Base-by-base conservation (phyloP, 805 yeast genomes). In the Barnettozyma pratensis region DNA sequence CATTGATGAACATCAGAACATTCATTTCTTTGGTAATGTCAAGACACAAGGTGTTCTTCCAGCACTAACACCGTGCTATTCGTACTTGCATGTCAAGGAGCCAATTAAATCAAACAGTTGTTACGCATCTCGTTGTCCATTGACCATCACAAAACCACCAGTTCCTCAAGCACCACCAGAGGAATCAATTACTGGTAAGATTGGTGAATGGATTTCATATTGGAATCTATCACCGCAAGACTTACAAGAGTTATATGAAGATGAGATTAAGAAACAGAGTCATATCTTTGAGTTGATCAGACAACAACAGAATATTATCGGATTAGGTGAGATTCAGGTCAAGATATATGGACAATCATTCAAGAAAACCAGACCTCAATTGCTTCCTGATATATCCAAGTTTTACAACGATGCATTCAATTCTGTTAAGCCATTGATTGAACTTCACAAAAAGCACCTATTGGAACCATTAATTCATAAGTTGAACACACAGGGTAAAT, bases 251-350 rank as follows among this genome's bases (percentile, higher is more conserved):
- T 66, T 79, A 7, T 80, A 75, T 45, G 74, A 74, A 9, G 63
- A 65, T 9, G 78, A 80, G 47, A 71, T 81, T n/a, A 80, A 79
- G 57, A 73, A 80, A 36, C 96, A 88, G 61, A 83, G 87, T 48
- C 80, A 83, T 49, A 75, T 87, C 4, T 89, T 85, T 65, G 96
- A 88, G 60, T 67, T 87, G 42, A 78, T 88, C 30, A 72, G 80
- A 48, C 76, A 81, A 42, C 96, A 87, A 54, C 87, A 84, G 56
- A 75, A 80, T 14, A 85, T 84, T 45, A 75, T 87, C 27, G 80
- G 78, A 43, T 75, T 87, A 58, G 83, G 90, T 2, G 73, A 75
- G 52, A 79, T 84, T 4, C 83, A 87, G 46, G 70, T 85, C 4
- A 77, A 77, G 35, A 76, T 77, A 7, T 81, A 76, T 52, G 83